These are phyloP conservation scores for Saturnispora saitoi DNA, from an alignment of 805 yeast genomes.

Conservation along the genomic window DNA sequence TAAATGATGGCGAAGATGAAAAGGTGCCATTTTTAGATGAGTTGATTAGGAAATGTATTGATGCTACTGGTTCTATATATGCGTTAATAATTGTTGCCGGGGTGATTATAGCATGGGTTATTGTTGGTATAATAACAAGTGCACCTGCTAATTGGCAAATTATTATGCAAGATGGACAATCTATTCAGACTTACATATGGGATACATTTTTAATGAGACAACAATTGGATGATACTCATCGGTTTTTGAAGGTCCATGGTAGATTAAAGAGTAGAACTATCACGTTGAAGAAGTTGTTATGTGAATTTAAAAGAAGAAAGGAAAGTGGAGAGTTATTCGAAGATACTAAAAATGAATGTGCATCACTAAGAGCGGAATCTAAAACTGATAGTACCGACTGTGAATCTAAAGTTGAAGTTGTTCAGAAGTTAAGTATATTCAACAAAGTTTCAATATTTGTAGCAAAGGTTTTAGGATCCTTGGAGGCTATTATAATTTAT, in stretches of 20 bases:
- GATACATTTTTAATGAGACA: slow-evolving; percentile 35
- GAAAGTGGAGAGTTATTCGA: neutral
- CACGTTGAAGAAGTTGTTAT: slow-evolving; percentile 17
- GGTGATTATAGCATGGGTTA: neutral
- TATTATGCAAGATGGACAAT: slow-evolving; percentile 34
- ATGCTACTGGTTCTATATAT: neutral
- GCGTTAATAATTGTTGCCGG: neutral
- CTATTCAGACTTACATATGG: slow-evolving; percentile 33
- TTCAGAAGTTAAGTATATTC: slow-evolving; percentile 26
- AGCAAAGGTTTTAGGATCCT: slow-evolving; percentile 26
- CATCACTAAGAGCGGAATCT: too few relatives aligned
- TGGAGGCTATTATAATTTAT: slow-evolving; percentile 25
- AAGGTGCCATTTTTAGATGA: neutral
- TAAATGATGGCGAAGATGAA: neutral
- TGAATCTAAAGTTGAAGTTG: neutral
- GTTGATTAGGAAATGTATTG: neutral
- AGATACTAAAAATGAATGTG: too few relatives aligned
- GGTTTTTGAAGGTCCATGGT: slow-evolving; percentile 22
- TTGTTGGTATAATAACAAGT: slow-evolving; percentile 14
- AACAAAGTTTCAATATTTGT: slow-evolving; percentile 25
- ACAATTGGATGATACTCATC: slow-evolving; percentile 26
- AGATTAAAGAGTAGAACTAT: slow-evolving; percentile 25
- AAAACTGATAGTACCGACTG: slow-evolving; percentile 9
- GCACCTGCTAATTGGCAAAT: slow-evolving; percentile 33
- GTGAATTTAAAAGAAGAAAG: neutral